Percentiles rank a stretch among this genome's conserved stretches.
Evolutionary conservation across 2,329 filamentous ascomycete species (phyloP).

Genomic region (Colletotrichum theobromicola): DNA sequence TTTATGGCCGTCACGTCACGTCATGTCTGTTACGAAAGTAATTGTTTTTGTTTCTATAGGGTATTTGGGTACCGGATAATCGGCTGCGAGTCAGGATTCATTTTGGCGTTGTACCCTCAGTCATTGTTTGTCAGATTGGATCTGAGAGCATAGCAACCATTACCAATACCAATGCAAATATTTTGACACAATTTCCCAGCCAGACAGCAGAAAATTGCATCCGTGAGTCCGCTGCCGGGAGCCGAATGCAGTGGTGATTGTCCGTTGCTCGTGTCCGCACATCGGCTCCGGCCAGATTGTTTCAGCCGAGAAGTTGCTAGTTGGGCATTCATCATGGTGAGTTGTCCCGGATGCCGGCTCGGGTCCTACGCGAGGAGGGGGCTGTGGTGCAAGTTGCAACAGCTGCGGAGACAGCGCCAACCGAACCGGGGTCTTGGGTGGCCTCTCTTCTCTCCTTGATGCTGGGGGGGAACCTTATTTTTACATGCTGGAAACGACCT

Average conservation of each 20-base stretch:
- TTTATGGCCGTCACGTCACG: background rate
- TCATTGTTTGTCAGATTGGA: background rate
- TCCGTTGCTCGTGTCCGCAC: background rate
- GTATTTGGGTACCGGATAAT: background rate
- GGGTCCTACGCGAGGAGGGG: slow-evolving; percentile 2
- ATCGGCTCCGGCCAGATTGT: background rate
- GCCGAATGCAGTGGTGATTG: background rate
- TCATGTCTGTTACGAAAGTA: background rate
- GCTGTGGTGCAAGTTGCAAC: background rate
- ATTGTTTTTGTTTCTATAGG: background rate
- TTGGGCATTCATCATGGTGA: background rate
- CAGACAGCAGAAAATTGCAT: background rate
- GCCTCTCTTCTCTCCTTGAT: background rate
- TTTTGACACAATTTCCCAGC: background rate
- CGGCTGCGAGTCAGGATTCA: background rate
- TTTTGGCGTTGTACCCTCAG: background rate
- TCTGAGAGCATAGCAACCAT: background rate
- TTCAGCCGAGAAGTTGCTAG: background rate
- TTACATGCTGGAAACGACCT: background rate
- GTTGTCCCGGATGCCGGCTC: slow-evolving; percentile 10
- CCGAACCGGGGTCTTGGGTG: background rate
- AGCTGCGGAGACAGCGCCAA: background rate
- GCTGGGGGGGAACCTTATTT: background rate
- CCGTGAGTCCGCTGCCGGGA: background rate
- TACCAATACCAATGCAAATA: background rate